Evolutionary conservation across 2,329 filamentous ascomycete genomes (phyloP).

Genomic region (Pseudocercospora vitis): DNA sequence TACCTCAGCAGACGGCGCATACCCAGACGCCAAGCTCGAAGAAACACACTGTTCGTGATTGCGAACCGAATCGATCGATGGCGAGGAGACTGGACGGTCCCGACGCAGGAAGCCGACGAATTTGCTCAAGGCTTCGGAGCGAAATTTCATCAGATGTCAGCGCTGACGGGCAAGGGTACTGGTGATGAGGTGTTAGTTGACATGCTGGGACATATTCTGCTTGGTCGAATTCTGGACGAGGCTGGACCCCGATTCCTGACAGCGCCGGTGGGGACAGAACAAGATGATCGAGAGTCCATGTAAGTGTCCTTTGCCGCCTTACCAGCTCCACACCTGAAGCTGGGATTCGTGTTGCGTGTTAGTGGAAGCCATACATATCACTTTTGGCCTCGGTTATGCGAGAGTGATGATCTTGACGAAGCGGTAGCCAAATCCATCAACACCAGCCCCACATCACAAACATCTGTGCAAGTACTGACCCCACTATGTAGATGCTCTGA

Average conservation of each 20-base stretch:
- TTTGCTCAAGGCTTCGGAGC: slow-evolving; percentile 11
- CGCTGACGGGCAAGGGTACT: slow-evolving; percentile 17
- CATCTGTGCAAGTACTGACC: no score
- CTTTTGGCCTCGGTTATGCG: no score
- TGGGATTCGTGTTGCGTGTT: no score
- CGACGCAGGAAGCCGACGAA: slow-evolving; percentile 8
- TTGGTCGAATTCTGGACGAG: slow-evolving; percentile 12
- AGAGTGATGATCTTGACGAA: no score
- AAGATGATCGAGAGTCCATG: background rate
- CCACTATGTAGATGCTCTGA: background rate
- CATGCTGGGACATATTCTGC: slow-evolving; percentile 11
- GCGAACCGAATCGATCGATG: slow-evolving; percentile 17
- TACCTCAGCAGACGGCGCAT: slow-evolving; percentile 4
- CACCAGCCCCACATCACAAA: no score
- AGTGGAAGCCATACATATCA: no score
- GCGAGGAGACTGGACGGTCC: slow-evolving; percentile 16
- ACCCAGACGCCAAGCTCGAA: slow-evolving; percentile 12
- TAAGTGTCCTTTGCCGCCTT: no score
- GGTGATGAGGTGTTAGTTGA: slow-evolving; percentile 14
- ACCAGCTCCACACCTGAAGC: no score
- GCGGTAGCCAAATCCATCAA: no score
- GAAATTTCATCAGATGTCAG: slow-evolving; percentile 11
- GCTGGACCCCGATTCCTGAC: slow-evolving; percentile 4
- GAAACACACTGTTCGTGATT: slow-evolving; percentile 12
- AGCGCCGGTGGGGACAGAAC: background rate